Evolutionary conservation across 306 rosid genomes (phyloP), one percentile per base, ranked within the genome.

Genomic region (Echinosophora koreensis): DNA sequence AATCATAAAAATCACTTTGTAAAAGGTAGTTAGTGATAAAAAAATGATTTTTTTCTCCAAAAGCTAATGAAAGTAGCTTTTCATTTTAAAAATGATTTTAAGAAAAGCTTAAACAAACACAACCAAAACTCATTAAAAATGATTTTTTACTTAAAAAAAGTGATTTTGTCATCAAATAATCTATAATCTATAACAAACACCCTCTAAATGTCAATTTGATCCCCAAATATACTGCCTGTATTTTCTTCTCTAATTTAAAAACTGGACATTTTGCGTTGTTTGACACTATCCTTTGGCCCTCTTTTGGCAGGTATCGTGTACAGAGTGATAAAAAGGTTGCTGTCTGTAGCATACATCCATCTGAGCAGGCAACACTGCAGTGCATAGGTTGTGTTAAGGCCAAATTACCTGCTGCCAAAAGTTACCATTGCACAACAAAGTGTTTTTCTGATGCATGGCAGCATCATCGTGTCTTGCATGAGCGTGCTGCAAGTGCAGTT

Each of bases 391-490:
- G 99, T 82, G 80, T 86, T 28, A 96, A 92, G 86, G 96, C 90
- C 74, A 92, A 84, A 86, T 59, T 96, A 69, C 98, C 97, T 60
- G 86, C 84, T 54, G 75, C 95, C 77, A 96, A 91, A 84, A 96
- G 99, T 80, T 96, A 89, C 59, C 99, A 96, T 69, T 96, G 99
- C 90, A 80, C 96, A 13, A 77, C 97, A 8, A 92, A 89, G 84
- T 96, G 99, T 81, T 96, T 96, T 84, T 87, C 94, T 8, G 98
- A 96, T 79, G 97, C 97, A 39, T 96, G 99, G 99, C 99, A 91
- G 81, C 98, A 92, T 85, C 99, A 96, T 54, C 99, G 98, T 75
- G 91, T 85, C 68, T 80, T 96, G 78, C 99, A 96, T 84, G 99
- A 96, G 52, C 97, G 97, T 66, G 97, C 97, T 74, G 90, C 97